These are phyloP conservation scores for Fragilaria crotonensis DNA, from an alignment of 108 stramenopile species.

Conservation along the genomic window DNA sequence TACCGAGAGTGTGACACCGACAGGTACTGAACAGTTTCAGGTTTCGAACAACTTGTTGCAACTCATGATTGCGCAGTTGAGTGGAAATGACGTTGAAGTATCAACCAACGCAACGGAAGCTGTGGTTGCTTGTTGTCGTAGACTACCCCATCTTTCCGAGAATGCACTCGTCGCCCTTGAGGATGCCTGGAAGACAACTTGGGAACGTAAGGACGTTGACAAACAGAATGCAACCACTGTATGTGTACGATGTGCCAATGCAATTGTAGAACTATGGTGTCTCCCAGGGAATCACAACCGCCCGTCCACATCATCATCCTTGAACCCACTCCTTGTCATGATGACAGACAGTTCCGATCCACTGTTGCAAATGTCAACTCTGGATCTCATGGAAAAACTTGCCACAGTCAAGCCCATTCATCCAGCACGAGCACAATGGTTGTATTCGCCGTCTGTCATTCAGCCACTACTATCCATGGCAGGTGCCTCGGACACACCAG, in stretches of 20 bases:
- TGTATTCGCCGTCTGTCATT: slow-evolving; percentile 7
- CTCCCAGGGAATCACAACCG: slow-evolving; percentile 11
- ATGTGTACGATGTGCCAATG: slow-evolving; percentile 18
- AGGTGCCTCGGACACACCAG: slow-evolving; percentile 6
- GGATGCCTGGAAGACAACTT: slow-evolving; percentile 1
- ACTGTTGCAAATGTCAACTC: slow-evolving; percentile 18
- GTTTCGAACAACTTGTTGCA: slow-evolving; percentile 7
- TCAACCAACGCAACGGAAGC: slow-evolving; percentile 10
- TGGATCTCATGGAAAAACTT: slow-evolving; percentile 22
- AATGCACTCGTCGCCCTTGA: background rate
- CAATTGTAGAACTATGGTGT: slow-evolving; percentile 4
- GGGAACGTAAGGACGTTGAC: background rate
- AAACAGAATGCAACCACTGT: slow-evolving; percentile 3
- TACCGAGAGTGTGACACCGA: background rate
- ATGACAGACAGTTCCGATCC: slow-evolving; percentile 9
- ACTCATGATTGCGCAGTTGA: slow-evolving; percentile 15
- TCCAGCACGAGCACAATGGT: slow-evolving; percentile 11
- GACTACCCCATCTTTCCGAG: slow-evolving; percentile 4
- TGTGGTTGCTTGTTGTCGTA: slow-evolving; percentile 2
- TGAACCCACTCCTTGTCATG: background rate
- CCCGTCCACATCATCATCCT: no score
- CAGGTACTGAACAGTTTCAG: background rate
- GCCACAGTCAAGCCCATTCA: slow-evolving; percentile 15
- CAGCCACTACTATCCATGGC: slow-evolving; percentile 16
- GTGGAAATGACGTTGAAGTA: slow-evolving; percentile 11